Evolutionary conservation across 108 stramenopile species (phyloP).

Genomic region (Epithemia pelagica): DNA sequence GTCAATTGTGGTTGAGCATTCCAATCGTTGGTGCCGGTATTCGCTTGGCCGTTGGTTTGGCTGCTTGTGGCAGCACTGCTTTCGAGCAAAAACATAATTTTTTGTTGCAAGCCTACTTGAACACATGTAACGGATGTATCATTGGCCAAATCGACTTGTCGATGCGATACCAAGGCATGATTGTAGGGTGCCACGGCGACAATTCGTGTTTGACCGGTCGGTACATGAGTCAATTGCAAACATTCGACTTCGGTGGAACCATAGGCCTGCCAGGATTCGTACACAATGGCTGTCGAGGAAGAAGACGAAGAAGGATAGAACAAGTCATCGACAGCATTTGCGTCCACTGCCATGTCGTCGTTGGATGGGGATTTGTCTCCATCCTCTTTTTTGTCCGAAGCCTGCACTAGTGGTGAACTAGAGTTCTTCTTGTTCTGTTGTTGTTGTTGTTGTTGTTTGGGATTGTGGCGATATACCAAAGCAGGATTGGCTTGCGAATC

Average conservation of each 20-base stretch:
- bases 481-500: neutral
- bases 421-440: neutral
- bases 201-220: neutral
- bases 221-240: neutral
- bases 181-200: neutral
- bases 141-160: neutral
- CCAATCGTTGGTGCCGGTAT: neutral
- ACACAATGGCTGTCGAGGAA: neutral
- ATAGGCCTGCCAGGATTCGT: neutral
- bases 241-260: neutral
- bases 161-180: constrained; percentile 1
- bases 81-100: neutral
- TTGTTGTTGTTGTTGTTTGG: neutral
- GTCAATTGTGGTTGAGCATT: neutral
- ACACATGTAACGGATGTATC: neutral
- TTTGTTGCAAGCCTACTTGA: neutral
- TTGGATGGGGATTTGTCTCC: neutral
- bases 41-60: neutral
- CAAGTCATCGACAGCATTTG: neutral
- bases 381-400: neutral
- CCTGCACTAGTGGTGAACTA: neutral
- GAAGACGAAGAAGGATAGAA: neutral
- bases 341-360: neutral
- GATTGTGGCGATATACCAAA: neutral
- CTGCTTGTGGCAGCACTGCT: too few relatives aligned